Evolutionary conservation across 331 rosid species (phyloP).

Genomic region (Rhamnella rubrinervis): DNA sequence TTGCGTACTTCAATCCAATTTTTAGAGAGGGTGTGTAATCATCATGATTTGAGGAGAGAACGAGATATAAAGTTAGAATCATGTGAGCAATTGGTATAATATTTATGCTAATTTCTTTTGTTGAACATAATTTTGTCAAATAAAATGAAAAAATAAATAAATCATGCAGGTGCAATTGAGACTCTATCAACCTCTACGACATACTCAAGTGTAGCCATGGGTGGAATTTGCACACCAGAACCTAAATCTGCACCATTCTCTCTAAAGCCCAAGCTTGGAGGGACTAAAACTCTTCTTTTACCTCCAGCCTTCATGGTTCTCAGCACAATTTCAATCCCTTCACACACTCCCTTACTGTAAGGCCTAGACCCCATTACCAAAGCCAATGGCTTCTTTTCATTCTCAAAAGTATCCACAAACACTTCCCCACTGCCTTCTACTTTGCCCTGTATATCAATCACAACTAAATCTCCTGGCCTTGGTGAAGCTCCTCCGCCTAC

Average conservation of each 20-base stretch:
- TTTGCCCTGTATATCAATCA: constrained; percentile 71
- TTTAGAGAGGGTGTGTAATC: too few relatives aligned
- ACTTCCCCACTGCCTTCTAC: constrained; percentile 52
- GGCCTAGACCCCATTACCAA: constrained; percentile 87
- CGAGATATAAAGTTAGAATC: too few relatives aligned
- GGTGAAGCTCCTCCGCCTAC: constrained; percentile 74
- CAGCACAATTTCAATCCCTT: constrained; percentile 73
- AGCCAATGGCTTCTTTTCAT: constrained; percentile 73
- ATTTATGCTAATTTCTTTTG: not conserved
- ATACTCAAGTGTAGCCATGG: constrained; percentile 74
- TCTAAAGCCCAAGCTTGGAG: constrained; percentile 73
- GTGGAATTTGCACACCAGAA: constrained; percentile 67
- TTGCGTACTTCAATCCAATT: too few relatives aligned
- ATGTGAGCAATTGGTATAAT: not conserved
- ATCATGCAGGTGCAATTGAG: constrained; percentile 80
- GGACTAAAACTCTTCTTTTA: constrained; percentile 68
- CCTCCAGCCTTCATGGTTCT: constrained; percentile 86
- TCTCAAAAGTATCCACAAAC: constrained; percentile 78
- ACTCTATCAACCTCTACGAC: constrained; percentile 76
- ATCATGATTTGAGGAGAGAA: too few relatives aligned
- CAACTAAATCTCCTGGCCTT: constrained; percentile 75
- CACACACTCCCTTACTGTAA: constrained; percentile 85
- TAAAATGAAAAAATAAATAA: not conserved
- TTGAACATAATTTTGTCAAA: not conserved
- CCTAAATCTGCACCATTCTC: constrained; percentile 88